These are phyloP conservation scores for Scutellaria galericulata DNA, from an alignment of 257 asterid species.

Conservation along the genomic window DNA sequence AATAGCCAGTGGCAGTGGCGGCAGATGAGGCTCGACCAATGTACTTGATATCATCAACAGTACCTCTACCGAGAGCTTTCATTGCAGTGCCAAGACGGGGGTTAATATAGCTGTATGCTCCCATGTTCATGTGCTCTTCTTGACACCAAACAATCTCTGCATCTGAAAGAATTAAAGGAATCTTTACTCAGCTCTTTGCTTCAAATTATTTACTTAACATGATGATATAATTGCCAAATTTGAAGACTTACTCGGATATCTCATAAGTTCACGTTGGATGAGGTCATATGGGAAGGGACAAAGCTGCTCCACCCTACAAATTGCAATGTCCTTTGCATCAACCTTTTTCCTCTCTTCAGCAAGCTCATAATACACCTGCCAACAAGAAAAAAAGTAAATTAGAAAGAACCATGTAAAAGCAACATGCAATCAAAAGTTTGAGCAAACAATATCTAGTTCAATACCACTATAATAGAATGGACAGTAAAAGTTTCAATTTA, in stretches of 20 bases:
- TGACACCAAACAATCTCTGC: conserved; percentile 97
- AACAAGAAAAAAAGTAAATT: background rate
- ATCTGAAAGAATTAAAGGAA: conserved; percentile 53
- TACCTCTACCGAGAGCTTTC: conserved; percentile 76
- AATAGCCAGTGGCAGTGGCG: conserved; percentile 93
- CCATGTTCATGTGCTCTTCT: conserved; percentile 98
- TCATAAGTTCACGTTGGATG: conserved; percentile 84
- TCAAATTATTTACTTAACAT: background rate
- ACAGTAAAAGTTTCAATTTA: too few species aligned
- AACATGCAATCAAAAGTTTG: too few species aligned
- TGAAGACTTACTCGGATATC: conserved; percentile 81
- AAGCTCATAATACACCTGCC: conserved; percentile 86
- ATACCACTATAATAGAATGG: too few species aligned
- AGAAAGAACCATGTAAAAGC: too few species aligned
- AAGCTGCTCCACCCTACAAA: conserved; percentile 95
- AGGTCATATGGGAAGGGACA: conserved; percentile 94
- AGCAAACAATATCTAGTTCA: too few species aligned
- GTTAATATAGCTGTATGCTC: conserved; percentile 71
- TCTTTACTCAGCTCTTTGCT: background rate
- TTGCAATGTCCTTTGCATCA: conserved; percentile 75
- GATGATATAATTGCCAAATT: background rate
- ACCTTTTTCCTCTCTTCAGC: conserved; percentile 77
- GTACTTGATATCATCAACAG: conserved; percentile 72
- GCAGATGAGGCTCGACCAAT: conserved; percentile 92
- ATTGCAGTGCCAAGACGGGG: conserved; percentile 84